Conservation (phyloP, 208 protist genomes). For the Acanthamoeba culbertsoni region DNA sequence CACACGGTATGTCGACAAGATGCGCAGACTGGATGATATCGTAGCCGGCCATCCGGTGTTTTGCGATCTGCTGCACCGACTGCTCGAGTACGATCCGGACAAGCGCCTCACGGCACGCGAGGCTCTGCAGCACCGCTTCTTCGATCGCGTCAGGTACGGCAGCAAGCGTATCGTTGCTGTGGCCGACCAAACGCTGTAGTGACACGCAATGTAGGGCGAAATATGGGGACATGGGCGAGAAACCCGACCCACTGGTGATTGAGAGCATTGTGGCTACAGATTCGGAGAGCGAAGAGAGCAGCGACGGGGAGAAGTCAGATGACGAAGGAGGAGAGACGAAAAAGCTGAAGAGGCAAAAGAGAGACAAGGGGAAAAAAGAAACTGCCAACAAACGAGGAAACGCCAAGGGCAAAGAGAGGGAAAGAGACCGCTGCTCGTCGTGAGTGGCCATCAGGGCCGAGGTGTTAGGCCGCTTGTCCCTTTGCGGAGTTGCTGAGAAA, state of each 20-base stretch:
- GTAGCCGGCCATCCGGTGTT: neutral
- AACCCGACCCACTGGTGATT: neutral
- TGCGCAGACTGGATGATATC: neutral
- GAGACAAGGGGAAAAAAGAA: neutral
- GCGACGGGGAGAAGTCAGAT: neutral
- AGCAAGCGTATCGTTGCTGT: neutral
- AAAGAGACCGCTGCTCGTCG: neutral
- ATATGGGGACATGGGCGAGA: neutral
- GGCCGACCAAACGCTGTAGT: neutral
- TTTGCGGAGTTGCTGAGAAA: no score
- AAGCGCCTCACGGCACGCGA: constrained; percentile 71
- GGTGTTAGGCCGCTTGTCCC: no score
- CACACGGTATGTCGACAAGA: constrained; percentile 27
- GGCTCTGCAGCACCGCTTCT: constrained; percentile 80
- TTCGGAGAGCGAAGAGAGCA: neutral
- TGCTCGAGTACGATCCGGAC: constrained; percentile 77
- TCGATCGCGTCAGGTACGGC: constrained; percentile 26
- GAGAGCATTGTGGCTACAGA: neutral
- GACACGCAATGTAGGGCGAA: neutral
- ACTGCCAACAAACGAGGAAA: neutral
- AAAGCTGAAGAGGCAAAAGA: neutral
- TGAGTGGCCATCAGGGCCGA: no score
- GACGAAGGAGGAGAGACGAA: neutral
- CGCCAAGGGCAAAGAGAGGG: neutral
- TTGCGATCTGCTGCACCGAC: constrained; percentile 51